Percentiles rank a stretch among this genome's conserved stretches.
Evolutionary conservation across 371 early-diverging fungal genomes (phyloP).

Genomic region (Catenaria anguillulae): DNA sequence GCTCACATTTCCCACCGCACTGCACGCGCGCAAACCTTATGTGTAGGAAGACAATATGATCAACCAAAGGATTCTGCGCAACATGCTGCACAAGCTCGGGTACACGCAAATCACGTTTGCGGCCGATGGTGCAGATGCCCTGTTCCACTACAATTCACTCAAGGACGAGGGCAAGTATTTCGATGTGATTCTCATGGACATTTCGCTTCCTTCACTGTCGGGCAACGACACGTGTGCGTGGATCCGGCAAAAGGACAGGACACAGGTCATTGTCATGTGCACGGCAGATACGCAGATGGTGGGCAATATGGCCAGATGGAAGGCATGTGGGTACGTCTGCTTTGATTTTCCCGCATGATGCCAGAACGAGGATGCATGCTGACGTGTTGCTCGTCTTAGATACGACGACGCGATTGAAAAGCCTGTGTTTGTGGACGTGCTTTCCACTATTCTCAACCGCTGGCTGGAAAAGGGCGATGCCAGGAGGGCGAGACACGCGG

Average conservation of each 20-base stretch:
- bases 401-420: no score
- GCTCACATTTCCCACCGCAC: no score
- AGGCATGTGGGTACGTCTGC: conserved; percentile 3
- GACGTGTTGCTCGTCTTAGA: no score
- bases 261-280: background rate
- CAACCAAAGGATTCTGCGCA: conserved; percentile 5
- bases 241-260: background rate
- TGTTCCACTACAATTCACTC: background rate
- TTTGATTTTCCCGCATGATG: no score
- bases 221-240: background rate
- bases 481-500: no score
- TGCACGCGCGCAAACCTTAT: no score
- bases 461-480: no score
- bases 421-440: no score
- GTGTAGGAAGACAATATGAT: conserved; percentile 5
- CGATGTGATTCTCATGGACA: background rate
- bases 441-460: no score
- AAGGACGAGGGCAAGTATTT: background rate
- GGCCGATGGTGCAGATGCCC: background rate
- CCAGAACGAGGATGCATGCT: no score
- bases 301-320: background rate
- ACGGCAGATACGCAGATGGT: background rate
- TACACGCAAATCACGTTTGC: background rate
- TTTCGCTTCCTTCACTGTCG: background rate
- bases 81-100: conserved; percentile 1